phyloP scores from a whole-genome alignment of 148 eudicot genomes.

The Gaultheria prostrata region DNA sequence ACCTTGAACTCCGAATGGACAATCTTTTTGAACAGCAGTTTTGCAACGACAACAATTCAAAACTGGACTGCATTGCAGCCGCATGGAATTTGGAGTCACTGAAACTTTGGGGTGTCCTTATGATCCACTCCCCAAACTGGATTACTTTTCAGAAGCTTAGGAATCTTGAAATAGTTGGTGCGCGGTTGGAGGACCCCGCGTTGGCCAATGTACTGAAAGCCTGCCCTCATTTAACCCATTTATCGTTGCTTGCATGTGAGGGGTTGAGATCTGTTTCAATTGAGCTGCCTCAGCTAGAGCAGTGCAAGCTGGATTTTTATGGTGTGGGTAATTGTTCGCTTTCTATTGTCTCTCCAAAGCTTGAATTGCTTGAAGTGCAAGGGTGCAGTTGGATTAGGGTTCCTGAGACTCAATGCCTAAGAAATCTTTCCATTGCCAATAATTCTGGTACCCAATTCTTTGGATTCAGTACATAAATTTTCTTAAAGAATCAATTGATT shows the following conservation, averaged over 20 bases:
- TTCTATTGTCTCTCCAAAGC: conserved; percentile 49
- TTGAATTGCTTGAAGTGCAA: conserved; percentile 70
- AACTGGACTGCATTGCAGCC: conserved; percentile 62
- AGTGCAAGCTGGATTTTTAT: conserved; percentile 77
- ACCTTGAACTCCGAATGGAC: conserved; percentile 83
- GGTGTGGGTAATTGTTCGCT: conserved; percentile 63
- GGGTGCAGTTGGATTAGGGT: conserved; percentile 81
- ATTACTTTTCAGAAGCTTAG: conserved; percentile 51
- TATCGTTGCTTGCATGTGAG: conserved; percentile 77
- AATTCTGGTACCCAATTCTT: conserved; percentile 52
- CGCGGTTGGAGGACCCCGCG: conserved; percentile 62
- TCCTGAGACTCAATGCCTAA: conserved; percentile 53
- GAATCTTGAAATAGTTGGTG: conserved; percentile 84
- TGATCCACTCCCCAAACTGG: conserved; percentile 79
- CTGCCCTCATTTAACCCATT: conserved; percentile 69
- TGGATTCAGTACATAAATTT: neutral
- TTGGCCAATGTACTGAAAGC: conserved; percentile 57
- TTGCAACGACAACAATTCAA: conserved; percentile 31
- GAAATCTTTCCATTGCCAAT: conserved; percentile 61
- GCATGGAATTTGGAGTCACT: conserved; percentile 70
- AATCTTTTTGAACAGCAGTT: conserved; percentile 43
- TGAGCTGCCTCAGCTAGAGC: conserved; percentile 56
- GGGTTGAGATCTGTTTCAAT: conserved; percentile 55
- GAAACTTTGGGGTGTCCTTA: conserved; percentile 82
- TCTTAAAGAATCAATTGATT: neutral